Evolutionary conservation across 2,329 filamentous ascomycete species (phyloP).

Genomic region (Clarireedia homoeocarpa): DNA sequence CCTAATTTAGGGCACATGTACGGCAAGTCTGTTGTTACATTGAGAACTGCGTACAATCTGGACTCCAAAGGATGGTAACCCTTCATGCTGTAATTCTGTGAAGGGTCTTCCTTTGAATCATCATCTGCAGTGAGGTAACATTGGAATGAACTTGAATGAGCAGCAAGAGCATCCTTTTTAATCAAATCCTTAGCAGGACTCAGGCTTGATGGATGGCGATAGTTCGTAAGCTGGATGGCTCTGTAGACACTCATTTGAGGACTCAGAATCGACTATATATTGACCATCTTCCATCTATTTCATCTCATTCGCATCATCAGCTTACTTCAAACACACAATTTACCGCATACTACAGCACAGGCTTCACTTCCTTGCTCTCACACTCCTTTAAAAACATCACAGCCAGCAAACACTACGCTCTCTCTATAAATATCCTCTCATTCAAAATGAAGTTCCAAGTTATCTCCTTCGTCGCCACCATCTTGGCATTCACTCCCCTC

Average conservation of each 20-base stretch:
- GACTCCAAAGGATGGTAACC: too few species aligned
- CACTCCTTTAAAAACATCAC: neutral
- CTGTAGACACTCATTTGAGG: neutral
- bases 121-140: too few species aligned
- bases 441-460: slow-evolving; percentile 6
- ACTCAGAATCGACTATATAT: neutral
- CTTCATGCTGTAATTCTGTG: too few species aligned
- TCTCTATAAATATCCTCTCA: neutral
- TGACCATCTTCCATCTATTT: neutral
- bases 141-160: too few species aligned
- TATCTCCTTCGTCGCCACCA: neutral
- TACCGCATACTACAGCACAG: neutral
- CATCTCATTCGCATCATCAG: neutral
- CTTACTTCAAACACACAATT: neutral
- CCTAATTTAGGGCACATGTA: too few species aligned
- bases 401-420: neutral
- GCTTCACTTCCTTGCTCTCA: neutral
- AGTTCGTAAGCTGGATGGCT: too few species aligned
- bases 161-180: too few species aligned
- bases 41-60: too few species aligned
- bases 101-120: too few species aligned
- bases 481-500: slow-evolving; percentile 5
- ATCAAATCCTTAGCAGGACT: too few species aligned
- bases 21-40: too few species aligned
- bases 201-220: too few species aligned